Percentiles rank a stretch among this genome's conserved stretches.
phyloP scores from a whole-genome alignment of 495 filamentous ascomycete species.

The Xylaria cubensis region DNA sequence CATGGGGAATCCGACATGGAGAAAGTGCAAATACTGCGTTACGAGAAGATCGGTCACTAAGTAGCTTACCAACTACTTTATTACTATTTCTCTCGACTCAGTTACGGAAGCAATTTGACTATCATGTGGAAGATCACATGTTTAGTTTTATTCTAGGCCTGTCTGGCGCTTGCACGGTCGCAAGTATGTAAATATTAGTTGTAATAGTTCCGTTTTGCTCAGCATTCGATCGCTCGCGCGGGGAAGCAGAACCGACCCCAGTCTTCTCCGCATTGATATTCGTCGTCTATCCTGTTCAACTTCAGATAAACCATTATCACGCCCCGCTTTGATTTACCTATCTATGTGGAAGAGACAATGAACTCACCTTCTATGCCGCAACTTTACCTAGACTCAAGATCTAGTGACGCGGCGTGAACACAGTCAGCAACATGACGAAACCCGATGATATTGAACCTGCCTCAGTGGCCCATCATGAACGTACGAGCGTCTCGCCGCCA shows the following conservation, averaged over 20 bases:
- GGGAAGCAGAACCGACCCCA: slow-evolving; percentile 10
- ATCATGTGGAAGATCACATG: neutral
- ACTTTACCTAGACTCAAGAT: neutral
- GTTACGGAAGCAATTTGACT: neutral
- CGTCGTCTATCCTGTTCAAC: neutral
- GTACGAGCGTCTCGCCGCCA: neutral
- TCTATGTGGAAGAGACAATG: neutral
- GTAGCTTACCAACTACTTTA: neutral
- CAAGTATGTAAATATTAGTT: neutral
- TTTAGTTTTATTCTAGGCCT: neutral
- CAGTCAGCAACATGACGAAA: slow-evolving; percentile 1
- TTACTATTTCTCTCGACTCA: neutral
- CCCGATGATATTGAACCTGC: slow-evolving; percentile 7
- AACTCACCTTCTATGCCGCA: neutral
- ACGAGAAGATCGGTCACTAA: neutral
- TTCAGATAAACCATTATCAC: neutral
- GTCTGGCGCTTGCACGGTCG: neutral
- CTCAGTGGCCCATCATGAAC: slow-evolving; percentile 16
- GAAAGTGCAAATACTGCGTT: neutral
- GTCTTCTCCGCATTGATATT: slow-evolving; percentile 1
- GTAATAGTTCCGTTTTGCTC: neutral
- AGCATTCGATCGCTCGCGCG: neutral
- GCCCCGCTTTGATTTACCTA: neutral
- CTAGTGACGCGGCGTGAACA: neutral
- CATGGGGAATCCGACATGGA: neutral